A percentile compares a stretch with the other conserved stretches of the same genome.
phyloP scores from a whole-genome alignment of 192 early-diverging fungal genomes.

The Phlyctochytrium arcticum region DNA sequence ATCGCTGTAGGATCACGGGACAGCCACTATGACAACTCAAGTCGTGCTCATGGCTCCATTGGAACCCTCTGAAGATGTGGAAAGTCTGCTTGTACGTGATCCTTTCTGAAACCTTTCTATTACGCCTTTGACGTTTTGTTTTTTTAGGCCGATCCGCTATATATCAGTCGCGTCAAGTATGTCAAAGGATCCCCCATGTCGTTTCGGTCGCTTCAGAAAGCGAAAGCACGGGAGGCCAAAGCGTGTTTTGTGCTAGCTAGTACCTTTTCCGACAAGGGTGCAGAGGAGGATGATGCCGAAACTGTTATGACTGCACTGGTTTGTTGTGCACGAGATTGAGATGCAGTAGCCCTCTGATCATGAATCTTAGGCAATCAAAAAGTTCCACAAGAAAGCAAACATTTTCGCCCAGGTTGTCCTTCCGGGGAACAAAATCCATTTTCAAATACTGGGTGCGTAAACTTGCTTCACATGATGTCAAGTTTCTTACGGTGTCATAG shows the following conservation, averaged over 20 bases:
- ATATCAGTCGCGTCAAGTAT: slow-evolving; percentile 63
- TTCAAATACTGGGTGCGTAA: slow-evolving; percentile 51
- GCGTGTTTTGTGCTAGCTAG: slow-evolving; percentile 63
- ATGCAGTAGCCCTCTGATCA: not conserved
- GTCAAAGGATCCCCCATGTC: slow-evolving; percentile 65
- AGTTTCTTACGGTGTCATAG: too few species aligned
- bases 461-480: too few species aligned
- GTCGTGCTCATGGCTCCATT: slow-evolving; percentile 65
- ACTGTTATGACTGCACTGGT: slow-evolving; percentile 67
- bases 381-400: slow-evolving; percentile 42
- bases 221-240: slow-evolving; percentile 44
- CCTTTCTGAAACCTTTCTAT: too few species aligned
- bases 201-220: slow-evolving; percentile 50
- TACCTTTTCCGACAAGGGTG: slow-evolving; percentile 38
- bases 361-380: slow-evolving; percentile 46
- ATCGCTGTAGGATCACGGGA: slow-evolving; percentile 54
- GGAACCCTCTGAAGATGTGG: slow-evolving; percentile 32
- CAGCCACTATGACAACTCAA: slow-evolving; percentile 57
- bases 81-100: slow-evolving; percentile 27
- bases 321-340: not conserved
- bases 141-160: slow-evolving; percentile 53
- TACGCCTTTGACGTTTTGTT: too few species aligned
- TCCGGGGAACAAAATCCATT: slow-evolving; percentile 68
- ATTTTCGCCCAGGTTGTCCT: slow-evolving; percentile 58
- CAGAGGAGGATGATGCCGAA: slow-evolving; percentile 61